phyloP scores from a whole-genome alignment of 495 filamentous ascomycete species.

The Jackrogersella minutella region DNA sequence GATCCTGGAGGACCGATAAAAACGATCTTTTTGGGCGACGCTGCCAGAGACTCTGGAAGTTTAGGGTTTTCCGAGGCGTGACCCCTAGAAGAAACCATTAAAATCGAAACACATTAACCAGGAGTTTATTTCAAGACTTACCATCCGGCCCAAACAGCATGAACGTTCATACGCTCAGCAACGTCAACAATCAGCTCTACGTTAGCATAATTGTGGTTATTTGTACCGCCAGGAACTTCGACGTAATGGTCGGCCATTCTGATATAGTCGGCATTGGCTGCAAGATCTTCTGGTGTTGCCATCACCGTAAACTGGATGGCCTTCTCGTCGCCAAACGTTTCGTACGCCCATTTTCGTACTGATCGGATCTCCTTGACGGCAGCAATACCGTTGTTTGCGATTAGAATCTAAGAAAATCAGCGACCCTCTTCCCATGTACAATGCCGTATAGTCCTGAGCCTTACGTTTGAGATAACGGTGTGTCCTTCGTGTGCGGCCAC shows the following conservation, averaged over 20 bases:
- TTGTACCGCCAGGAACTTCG: conserved; percentile 98
- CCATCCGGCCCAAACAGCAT: conserved; percentile 99
- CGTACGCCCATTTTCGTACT: conserved; percentile 99
- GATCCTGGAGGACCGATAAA: conserved; percentile 98
- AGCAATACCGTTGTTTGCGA: conserved; percentile 99
- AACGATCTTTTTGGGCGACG: conserved; percentile 96
- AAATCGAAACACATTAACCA: neutral
- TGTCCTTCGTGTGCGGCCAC: conserved; percentile 89
- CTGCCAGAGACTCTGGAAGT: conserved; percentile 92
- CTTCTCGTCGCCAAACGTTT: conserved; percentile 96
- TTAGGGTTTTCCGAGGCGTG: conserved; percentile 99
- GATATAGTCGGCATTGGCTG: conserved; percentile 98
- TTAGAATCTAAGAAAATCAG: conserved; percentile 75
- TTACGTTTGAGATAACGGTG: conserved; percentile 96
- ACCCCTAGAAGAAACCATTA: conserved; percentile 66
- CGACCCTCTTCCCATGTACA: neutral
- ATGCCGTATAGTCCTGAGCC: conserved; percentile 30
- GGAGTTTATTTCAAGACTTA: conserved; percentile 54
- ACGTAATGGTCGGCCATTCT: conserved; percentile 99
- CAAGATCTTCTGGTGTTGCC: conserved; percentile 98
- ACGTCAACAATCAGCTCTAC: conserved; percentile 99
- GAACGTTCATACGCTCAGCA: conserved; percentile 97
- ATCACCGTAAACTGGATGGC: conserved; percentile 99
- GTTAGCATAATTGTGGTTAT: conserved; percentile 99
- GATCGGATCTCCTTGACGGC: conserved; percentile 99